Conservation (phyloP, 2,329 filamentous ascomycete genomes). For the Ramularia endophylla region DNA sequence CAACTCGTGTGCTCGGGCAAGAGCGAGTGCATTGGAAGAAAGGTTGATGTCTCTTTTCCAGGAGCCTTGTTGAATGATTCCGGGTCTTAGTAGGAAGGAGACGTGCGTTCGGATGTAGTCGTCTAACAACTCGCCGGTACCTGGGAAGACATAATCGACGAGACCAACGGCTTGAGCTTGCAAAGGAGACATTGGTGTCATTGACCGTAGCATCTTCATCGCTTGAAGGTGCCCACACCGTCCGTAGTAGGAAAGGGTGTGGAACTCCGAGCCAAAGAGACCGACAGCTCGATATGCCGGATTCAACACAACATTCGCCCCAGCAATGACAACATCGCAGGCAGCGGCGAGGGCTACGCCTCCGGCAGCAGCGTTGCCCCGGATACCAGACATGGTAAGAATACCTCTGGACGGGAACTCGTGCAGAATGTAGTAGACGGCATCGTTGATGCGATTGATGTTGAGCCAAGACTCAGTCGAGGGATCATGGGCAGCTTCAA, state of each 20-base stretch:
- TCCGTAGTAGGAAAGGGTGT: slow-evolving; percentile 36
- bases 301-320: slow-evolving; percentile 36
- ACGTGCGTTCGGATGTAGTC: slow-evolving; percentile 34
- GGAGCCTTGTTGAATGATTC: slow-evolving; percentile 16
- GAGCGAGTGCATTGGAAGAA: slow-evolving; percentile 28
- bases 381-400: slow-evolving; percentile 35
- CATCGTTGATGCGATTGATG: slow-evolving; percentile 42
- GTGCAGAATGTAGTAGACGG: slow-evolving; percentile 35
- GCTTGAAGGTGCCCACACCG: slow-evolving; percentile 33
- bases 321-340: slow-evolving; percentile 34
- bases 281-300: slow-evolving; percentile 37
- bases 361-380: slow-evolving; percentile 40
- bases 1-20: slow-evolving; percentile 34
- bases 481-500: slow-evolving; percentile 36
- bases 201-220: slow-evolving; percentile 30
- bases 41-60: slow-evolving; percentile 36
- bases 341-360: slow-evolving; percentile 40
- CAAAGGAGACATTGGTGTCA: slow-evolving; percentile 36
- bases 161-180: slow-evolving; percentile 36
- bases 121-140: slow-evolving; percentile 30
- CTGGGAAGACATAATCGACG: slow-evolving; percentile 37
- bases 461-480: slow-evolving; percentile 39
- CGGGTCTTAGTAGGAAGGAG: slow-evolving; percentile 26
- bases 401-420: slow-evolving; percentile 34
- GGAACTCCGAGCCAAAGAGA: slow-evolving; percentile 38